Base-by-base conservation (phyloP, 129 eudicot species). In the Deinandra increscens region DNA sequence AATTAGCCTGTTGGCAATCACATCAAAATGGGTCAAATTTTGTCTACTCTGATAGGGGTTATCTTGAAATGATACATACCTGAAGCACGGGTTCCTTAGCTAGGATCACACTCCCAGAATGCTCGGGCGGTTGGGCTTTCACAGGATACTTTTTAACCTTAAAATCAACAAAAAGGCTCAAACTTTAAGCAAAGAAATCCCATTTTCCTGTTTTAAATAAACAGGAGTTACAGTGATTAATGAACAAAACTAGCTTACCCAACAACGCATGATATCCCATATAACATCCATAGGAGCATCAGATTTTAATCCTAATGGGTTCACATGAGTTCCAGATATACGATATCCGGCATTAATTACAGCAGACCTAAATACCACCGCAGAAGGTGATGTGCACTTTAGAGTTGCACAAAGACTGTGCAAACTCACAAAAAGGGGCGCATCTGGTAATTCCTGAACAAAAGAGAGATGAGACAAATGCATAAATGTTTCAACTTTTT, bases 181-280 rank as follows among this genome's bases (percentile, higher is more conserved):
- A 59, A 68, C n/a, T 60, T 60, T 7, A 70, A 58, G 50, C 53
- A 75, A 14, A 56, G 10, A 46, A 59, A 70, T n/a, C 4, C 56
- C 44, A 33, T 38, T 20, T 53, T 22, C 22, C 37, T 36, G 41
- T 13, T 7, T 12, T 51, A 34, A 7, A 5, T n/a, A 26, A 26
- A 56, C 9, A 6, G 9, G 10, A 5, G 20, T 11, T 46, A 39
- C 33, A 2, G 0, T 18, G 14, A 7, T 9, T 4, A 26, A 64
- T 6, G n/a, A 15, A 43, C 15, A 65, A 22, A 46, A 58, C n/a
- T 66, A 66, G 68, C 80, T 81, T 85, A 94, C 99, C 99, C 99
- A 94, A 83, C 97, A 89, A 37, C 99, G 99, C 99, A 94, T 94
- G 19, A 94, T 90, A 72, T 94, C 99, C 99, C 99, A 90, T 26